Base-by-base conservation (phyloP, 1,284 basidiomycete genomes). In the Pholiota adiposa region DNA sequence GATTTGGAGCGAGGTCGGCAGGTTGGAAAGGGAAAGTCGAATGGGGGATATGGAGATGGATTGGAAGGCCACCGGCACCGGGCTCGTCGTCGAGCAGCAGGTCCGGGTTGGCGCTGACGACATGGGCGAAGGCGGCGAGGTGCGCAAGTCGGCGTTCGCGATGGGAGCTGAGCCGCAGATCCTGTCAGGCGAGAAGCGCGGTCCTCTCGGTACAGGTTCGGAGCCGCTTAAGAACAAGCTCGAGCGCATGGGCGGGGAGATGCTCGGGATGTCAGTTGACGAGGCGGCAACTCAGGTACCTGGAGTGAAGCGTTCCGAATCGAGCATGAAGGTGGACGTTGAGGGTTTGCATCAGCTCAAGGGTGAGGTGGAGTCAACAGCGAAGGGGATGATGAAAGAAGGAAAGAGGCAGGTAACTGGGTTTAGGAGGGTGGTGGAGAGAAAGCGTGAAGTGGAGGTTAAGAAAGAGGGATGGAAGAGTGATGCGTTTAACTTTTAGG, bases 111-210 rank as follows among this genome's bases (percentile, higher is more conserved):
- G 59, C 12, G 61, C 61, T 34, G 49, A 66, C 7, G 63, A 69
- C 33, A 60, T 63, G 19, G 67, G 67, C 12, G 61, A 67, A 14
- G 71, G 67, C 2, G 74, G 76, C 5, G 69, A 67, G 16, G 66
- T 69, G 21, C 73, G 72, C 2, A 73, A 74, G 27, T 74, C 77
- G n/a, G 72, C 74, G 55, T 82, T 90, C 50, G 88, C 88, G 1
- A 73, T 90, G 73, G 88, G 88, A 3, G 86, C 81, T 3, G 87
- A 88, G 71, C 88, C 88, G 38, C 88, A 90, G 75, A 82, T 90
- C 38, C 70, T 90, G 33, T 71, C 79, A 21, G 85, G 86, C 0
- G 80, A 86, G 62, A 88, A 90, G 77, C 78, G 74, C 2, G 89
- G 88, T 0, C 88, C 88, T 0, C 68, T 83, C 51, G 88, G 83